Percentiles rank a stretch among this genome's conserved stretches.
phyloP scores from a whole-genome alignment of 2,329 filamentous ascomycete species.

The Canariomyces notabilis region DNA sequence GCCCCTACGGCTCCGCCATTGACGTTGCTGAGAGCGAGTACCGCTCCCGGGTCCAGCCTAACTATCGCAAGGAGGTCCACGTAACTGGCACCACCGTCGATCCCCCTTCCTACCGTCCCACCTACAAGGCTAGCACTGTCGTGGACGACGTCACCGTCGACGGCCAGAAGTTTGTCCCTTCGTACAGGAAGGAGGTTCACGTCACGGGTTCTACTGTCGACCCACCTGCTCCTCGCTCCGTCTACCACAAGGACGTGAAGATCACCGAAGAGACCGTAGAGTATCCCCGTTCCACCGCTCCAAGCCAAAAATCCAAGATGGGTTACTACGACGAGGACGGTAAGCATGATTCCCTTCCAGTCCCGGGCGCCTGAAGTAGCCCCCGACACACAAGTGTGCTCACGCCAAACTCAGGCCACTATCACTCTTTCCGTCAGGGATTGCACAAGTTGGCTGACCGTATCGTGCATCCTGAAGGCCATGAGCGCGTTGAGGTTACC shows the following conservation, averaged over 20 bases:
- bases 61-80: slow-evolving; percentile 37
- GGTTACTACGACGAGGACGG: slow-evolving; percentile 61
- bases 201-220: slow-evolving; percentile 55
- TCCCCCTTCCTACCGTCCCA: slow-evolving; percentile 29
- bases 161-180: slow-evolving; percentile 35
- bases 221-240: slow-evolving; percentile 33
- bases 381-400: slow-evolving; percentile 17
- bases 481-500: slow-evolving; percentile 45
- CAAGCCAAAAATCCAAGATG: slow-evolving; percentile 51
- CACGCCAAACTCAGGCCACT: slow-evolving; percentile 42
- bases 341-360: slow-evolving; percentile 33
- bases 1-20: slow-evolving; percentile 47
- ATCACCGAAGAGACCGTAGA: slow-evolving; percentile 64
- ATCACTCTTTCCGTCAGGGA: slow-evolving; percentile 54
- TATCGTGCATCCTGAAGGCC: slow-evolving; percentile 44
- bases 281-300: slow-evolving; percentile 39
- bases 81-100: slow-evolving; percentile 36
- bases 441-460: slow-evolving; percentile 55
- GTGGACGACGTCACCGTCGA: slow-evolving; percentile 30
- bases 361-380: background rate
- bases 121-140: slow-evolving; percentile 41
- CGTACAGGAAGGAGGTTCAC: slow-evolving; percentile 38
- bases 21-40: slow-evolving; percentile 64
- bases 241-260: slow-evolving; percentile 52
- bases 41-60: slow-evolving; percentile 55